These are phyloP conservation scores for Lichenothelia convexa DNA, from an alignment of 495 filamentous ascomycete genomes.

Conservation along the genomic window DNA sequence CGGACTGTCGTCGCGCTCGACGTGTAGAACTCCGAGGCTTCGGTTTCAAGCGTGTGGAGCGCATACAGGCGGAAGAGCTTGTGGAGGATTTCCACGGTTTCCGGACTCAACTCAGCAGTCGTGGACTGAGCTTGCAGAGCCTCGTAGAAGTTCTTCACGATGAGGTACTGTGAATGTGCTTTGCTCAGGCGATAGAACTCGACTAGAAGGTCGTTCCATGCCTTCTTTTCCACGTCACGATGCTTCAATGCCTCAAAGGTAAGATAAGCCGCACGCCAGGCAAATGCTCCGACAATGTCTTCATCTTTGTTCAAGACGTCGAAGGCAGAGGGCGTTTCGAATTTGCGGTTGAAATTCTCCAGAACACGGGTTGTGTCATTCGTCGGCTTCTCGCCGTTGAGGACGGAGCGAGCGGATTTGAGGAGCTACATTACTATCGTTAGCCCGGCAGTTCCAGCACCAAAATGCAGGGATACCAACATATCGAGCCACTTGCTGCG, in stretches of 20 bases:
- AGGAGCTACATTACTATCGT: conserved; percentile 22
- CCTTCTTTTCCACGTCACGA: conserved; percentile 46
- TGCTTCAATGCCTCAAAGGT: conserved; percentile 56
- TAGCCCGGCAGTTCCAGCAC: neutral
- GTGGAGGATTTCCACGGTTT: conserved; percentile 34
- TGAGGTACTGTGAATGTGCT: conserved; percentile 49
- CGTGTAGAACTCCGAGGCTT: conserved; percentile 48
- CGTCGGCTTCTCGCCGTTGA: conserved; percentile 32
- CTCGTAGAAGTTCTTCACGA: conserved; percentile 55
- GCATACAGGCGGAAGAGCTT: conserved; percentile 49
- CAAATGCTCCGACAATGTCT: conserved; percentile 48
- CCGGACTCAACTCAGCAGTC: conserved; percentile 28
- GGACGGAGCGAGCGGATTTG: conserved; percentile 44
- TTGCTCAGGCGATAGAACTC: conserved; percentile 56
- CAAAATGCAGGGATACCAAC: conserved; percentile 15
- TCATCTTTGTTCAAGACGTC: conserved; percentile 42
- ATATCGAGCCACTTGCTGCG: conserved; percentile 60
- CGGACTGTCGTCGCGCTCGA: conserved; percentile 42
- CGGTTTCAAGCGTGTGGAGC: conserved; percentile 45
- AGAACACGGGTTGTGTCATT: conserved; percentile 44
- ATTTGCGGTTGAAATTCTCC: conserved; percentile 35
- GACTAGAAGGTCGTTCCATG: conserved; percentile 53
- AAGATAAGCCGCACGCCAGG: conserved; percentile 50
- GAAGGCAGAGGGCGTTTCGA: conserved; percentile 48
- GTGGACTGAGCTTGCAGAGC: conserved; percentile 35